Evolutionary conservation across 2,329 filamentous ascomycete genomes (phyloP).

Genomic region (Ophiostoma sp.): DNA sequence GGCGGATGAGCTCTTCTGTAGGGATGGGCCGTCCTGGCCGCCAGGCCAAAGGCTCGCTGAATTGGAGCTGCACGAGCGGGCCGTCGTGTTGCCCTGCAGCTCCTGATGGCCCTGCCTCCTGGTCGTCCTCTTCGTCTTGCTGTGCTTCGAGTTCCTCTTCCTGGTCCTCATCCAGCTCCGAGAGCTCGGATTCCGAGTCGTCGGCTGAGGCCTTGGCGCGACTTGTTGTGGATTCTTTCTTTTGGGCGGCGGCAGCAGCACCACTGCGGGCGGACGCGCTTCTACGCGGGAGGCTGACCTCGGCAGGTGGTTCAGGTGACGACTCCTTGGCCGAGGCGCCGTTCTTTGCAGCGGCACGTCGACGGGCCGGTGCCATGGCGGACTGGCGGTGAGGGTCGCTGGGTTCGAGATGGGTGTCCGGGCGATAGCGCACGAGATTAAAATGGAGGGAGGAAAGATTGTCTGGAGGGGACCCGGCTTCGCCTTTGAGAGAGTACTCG

Average conservation of each 20-base stretch:
- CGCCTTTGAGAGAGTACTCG: background rate
- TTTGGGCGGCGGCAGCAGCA: slow-evolving; percentile 17
- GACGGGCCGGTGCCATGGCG: slow-evolving; percentile 25
- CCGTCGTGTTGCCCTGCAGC: slow-evolving; percentile 30
- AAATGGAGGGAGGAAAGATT: background rate
- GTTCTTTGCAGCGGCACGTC: slow-evolving; percentile 26
- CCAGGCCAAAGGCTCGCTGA: slow-evolving; percentile 85
- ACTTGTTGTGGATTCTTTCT: slow-evolving; percentile 10
- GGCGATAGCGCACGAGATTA: background rate
- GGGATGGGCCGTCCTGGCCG: slow-evolving; percentile 84
- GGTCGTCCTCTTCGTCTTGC: slow-evolving; percentile 14
- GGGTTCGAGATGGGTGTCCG: background rate
- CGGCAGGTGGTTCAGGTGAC: slow-evolving; percentile 6
- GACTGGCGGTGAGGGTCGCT: background rate
- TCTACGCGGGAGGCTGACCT: slow-evolving; percentile 22
- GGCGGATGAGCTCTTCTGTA: slow-evolving; percentile 72
- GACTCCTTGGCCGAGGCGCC: slow-evolving; percentile 20
- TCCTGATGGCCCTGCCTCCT: slow-evolving; percentile 12
- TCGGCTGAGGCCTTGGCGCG: slow-evolving; percentile 12
- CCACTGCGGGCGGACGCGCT: slow-evolving; percentile 6
- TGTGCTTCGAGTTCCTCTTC: slow-evolving; percentile 15
- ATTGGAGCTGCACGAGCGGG: slow-evolving; percentile 54
- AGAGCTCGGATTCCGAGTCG: slow-evolving; percentile 19
- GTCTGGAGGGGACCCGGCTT: background rate
- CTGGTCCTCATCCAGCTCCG: slow-evolving; percentile 23